A percentile compares a stretch with the other conserved stretches of the same genome.
Conservation (phyloP, 73 alveolate genomes). For the Paramecium caudatum region DNA sequence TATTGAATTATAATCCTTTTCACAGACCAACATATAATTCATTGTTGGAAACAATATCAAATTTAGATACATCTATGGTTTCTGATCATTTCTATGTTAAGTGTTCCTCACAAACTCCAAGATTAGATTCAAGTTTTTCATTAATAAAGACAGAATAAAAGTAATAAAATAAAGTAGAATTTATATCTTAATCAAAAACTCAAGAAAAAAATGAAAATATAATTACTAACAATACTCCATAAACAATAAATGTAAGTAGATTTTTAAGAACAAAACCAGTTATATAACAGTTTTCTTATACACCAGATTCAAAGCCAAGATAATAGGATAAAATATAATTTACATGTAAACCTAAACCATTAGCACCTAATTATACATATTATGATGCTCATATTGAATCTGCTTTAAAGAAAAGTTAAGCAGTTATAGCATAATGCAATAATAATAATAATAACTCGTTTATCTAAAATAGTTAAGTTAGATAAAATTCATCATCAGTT, state of each 20-base stretch:
- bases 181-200: not conserved
- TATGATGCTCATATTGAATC: constrained; percentile 38
- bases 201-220: not conserved
- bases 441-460: not conserved
- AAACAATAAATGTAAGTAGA: constrained; percentile 11
- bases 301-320: constrained; percentile 33
- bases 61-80: not conserved
- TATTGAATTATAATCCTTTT: not conserved
- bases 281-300: not conserved
- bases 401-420: constrained; percentile 8
- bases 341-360: too few species aligned
- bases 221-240: not conserved
- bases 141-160: constrained; percentile 3
- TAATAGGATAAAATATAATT: too few species aligned
- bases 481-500: not conserved
- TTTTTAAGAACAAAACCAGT: not conserved
- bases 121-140: not conserved
- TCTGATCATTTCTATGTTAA: constrained; percentile 37
- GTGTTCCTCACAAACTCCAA: not conserved
- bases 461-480: not conserved
- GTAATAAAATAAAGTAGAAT: not conserved
- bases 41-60: not conserved
- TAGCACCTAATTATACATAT: not conserved
- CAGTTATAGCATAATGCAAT: not conserved
- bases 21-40: not conserved